Base-by-base conservation (phyloP, 108 stramenopile genomes). In the Pseudonitzschia delicatissima region DNA sequence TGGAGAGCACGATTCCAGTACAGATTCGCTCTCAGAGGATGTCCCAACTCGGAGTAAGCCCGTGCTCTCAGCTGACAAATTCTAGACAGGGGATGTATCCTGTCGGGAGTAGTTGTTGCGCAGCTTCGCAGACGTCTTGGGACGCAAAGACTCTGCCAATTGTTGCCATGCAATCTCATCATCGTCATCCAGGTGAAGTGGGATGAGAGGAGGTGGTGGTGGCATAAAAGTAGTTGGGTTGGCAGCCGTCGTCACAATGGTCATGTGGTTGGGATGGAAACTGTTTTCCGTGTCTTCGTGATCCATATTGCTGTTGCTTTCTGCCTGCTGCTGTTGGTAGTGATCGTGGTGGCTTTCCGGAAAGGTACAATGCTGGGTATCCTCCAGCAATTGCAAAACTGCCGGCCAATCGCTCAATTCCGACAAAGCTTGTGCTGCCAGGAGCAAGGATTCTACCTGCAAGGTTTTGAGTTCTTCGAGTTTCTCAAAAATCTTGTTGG, bases 51-150 rank as follows among this genome's bases (percentile, higher is more conserved):
- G 34, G 82, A 73, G 59, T 83, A 86, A 35, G 86, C 87, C 9
- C 63, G 70, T 29, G 83, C 92, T 5, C 86, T 68, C 57, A 70
- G 75, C 9, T 64, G 39, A 49, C 79, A 85, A 4, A 93, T 69
- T 1, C 86, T 69, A 20, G 91, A 70, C 13, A 93, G 57, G 26
- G 86, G 86, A 68, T 93, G 91, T 49, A 88, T 83, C 3, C 3
- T 62, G 25, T 49, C 17, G 0, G 37, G 28, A 11, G 26, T 52
- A 20, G 25, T 27, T 45, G 20, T 4, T 69, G 68, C 58, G 21
- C 12, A n/a, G 20, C 8, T 28, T 55, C 4, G n/a, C 26, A 1
- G 51, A 0, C 2, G 21, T 37, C 11, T 25, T 32, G 25, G 31
- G 35, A 28, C 33, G 47, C 5, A 69, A 36, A 1, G 67, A 36